phyloP scores from a whole-genome alignment of 345 rosid genomes.

The Conringia planisiliqua region DNA sequence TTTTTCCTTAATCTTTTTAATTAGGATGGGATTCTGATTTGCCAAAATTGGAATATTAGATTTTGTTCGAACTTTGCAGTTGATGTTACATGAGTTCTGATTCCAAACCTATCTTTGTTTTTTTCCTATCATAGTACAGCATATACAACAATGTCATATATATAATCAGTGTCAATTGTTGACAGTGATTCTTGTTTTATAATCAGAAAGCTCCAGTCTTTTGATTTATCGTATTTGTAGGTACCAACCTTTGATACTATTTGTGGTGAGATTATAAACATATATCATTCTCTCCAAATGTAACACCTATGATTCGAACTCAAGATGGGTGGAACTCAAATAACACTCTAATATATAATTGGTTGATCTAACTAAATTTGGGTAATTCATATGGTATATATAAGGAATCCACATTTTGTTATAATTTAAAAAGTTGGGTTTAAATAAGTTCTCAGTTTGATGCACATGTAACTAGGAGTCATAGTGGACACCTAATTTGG shows the following conservation, averaged over 20 bases:
- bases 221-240: neutral
- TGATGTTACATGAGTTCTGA: conserved; percentile 30
- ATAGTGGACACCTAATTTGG: neutral
- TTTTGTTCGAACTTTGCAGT: conserved; percentile 21
- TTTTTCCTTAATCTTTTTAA: conserved; percentile 12
- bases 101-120: neutral
- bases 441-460: neutral
- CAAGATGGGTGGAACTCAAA: neutral
- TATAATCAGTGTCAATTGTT: neutral
- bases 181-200: neutral
- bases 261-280: neutral
- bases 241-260: neutral
- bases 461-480: neutral
- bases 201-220: neutral
- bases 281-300: neutral
- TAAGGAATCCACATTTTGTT: neutral
- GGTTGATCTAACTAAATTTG: neutral
- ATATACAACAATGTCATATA: neutral
- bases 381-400: neutral
- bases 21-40: conserved; percentile 34
- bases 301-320: neutral
- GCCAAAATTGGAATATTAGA: conserved; percentile 27
- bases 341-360: neutral
- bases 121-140: neutral
- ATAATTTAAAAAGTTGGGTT: neutral